Base-by-base conservation (phyloP, 2,329 filamentous ascomycete genomes). In the Diplodia intermedia region DNA sequence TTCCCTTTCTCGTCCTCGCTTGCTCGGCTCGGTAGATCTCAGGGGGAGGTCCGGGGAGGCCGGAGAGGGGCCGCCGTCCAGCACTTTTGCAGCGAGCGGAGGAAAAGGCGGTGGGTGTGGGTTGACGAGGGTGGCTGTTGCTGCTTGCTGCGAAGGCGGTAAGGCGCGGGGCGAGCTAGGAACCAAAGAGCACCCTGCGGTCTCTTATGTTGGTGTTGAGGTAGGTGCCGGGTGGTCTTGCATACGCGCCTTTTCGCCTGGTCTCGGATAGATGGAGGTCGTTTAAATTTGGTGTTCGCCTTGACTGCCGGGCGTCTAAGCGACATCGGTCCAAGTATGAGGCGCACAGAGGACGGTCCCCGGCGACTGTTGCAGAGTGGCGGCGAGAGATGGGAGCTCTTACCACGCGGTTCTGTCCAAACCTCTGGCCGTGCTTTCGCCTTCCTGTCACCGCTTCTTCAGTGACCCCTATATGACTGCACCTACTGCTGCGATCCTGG, bases 11-110 rank as follows among this genome's bases (percentile, higher is more conserved):
- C 33, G 54, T 53, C 20, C 50, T 53, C 50, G 50, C 50, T 29
- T 53, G 23, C 50, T 53, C 50, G 50, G 50, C 50, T 53, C 50
- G 50, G 50, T 53, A 53, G 50, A 53, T 53, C 50, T 53, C 50
- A 53, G 50, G 50, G 50, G 50, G 43, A 20, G 15, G 18, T 20
- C 43, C 43, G 18, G 43, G 43, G 43, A 14, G 6, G 18, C 43
- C 43, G 43, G 43, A 47, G 43, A 47, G 8, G n/a, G n/a, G n/a
- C 43, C 43, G 43, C n/a, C 8, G 14, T 47, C n/a, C n/a, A n/a
- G 18, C 18, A 47, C 20, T 47, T n/a, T n/a, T 14, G n/a, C n/a
- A 26, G n/a, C 8, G 43, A 47, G 43, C 43, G 43, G 43, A 20
- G 18, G 18, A 47, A 47, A 47, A 47, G 43, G 43, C 43, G 43